Percentiles rank a stretch among this genome's conserved stretches.
Evolutionary conservation across 1,139 yeast genomes (phyloP).

Genomic region (Candida sanyaensis): DNA sequence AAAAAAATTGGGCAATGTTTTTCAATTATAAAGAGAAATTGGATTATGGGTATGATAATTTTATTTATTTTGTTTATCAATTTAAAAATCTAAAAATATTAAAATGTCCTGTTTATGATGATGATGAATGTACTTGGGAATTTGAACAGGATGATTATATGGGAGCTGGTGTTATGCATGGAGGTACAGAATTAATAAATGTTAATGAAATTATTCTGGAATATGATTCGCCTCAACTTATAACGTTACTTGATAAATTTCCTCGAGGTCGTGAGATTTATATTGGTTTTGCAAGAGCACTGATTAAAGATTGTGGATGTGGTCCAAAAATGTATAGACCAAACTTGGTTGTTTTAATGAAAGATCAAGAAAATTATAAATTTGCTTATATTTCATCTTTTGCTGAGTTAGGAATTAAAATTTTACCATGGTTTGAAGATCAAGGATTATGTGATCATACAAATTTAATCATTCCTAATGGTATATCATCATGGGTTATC

Average conservation of each 20-base stretch:
- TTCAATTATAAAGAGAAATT: neutral
- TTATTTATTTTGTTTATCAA: conserved; percentile 26
- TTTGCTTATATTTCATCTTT: conserved; percentile 36
- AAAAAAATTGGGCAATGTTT: conserved; percentile 22
- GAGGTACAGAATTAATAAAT: conserved; percentile 29
- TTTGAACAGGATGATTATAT: conserved; percentile 14
- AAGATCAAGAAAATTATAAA: conserved; percentile 32
- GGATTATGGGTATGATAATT: conserved; percentile 18
- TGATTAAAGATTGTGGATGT: conserved; percentile 47
- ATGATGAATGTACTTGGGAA: conserved; percentile 10
- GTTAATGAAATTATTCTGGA: conserved; percentile 17
- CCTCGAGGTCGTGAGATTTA: conserved; percentile 37
- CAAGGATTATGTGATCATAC: conserved; percentile 22
- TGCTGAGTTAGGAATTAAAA: conserved; percentile 31
- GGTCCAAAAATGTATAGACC: conserved; percentile 50
- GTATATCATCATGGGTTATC: conserved; percentile 31
- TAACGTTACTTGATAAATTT: conserved; percentile 18
- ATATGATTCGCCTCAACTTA: conserved; percentile 9
- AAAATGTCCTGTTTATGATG: conserved; percentile 21
- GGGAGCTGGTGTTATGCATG: conserved; percentile 29
- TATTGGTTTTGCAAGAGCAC: conserved; percentile 51
- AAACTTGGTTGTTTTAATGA: conserved; percentile 36
- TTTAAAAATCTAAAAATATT: conserved; percentile 27
- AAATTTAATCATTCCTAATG: conserved; percentile 39
- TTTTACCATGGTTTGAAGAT: conserved; percentile 32